Conservation (phyloP, 2,329 filamentous ascomycete genomes). For the Colletotrichum sansevieriae region DNA sequence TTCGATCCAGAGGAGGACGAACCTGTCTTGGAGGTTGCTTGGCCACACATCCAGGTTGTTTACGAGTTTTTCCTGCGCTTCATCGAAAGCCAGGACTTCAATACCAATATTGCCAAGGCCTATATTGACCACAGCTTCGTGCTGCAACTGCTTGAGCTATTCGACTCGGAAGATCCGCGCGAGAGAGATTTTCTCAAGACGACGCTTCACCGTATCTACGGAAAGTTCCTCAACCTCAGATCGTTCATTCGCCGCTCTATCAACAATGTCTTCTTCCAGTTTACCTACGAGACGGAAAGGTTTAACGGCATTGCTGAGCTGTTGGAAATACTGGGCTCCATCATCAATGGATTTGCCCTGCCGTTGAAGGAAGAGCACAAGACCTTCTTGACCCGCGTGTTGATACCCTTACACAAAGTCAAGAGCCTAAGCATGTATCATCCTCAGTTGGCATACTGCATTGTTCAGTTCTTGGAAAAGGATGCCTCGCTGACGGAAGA, state of each 20-base stretch:
- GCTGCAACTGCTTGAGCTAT: slow-evolving; percentile 94
- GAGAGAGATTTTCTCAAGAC: slow-evolving; percentile 99
- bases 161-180: slow-evolving; percentile 96
- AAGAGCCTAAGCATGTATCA: slow-evolving; percentile 99
- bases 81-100: slow-evolving; percentile 99
- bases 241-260: slow-evolving; percentile 98
- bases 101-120: slow-evolving; percentile 98
- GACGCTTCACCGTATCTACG: slow-evolving; percentile 96
- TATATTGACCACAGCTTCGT: slow-evolving; percentile 99
- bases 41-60: slow-evolving; percentile 99
- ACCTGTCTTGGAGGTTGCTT: slow-evolving; percentile 96
- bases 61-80: slow-evolving; percentile 99
- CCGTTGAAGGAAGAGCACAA: slow-evolving; percentile 99
- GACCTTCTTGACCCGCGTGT: slow-evolving; percentile 91
- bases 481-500: slow-evolving; percentile 97
- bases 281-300: slow-evolving; percentile 97
- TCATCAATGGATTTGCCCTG: slow-evolving; percentile 98
- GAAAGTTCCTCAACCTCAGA: slow-evolving; percentile 97
- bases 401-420: slow-evolving; percentile 96
- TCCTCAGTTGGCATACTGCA: slow-evolving; percentile 97
- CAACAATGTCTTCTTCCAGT: slow-evolving; percentile 99
- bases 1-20: slow-evolving; percentile 99
- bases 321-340: slow-evolving; percentile 95
- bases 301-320: slow-evolving; percentile 99
- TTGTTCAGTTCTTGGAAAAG: slow-evolving; percentile 98